Evolutionary conservation across 805 yeast genomes (phyloP).

Genomic region (Sporopachydermia lactativora): DNA sequence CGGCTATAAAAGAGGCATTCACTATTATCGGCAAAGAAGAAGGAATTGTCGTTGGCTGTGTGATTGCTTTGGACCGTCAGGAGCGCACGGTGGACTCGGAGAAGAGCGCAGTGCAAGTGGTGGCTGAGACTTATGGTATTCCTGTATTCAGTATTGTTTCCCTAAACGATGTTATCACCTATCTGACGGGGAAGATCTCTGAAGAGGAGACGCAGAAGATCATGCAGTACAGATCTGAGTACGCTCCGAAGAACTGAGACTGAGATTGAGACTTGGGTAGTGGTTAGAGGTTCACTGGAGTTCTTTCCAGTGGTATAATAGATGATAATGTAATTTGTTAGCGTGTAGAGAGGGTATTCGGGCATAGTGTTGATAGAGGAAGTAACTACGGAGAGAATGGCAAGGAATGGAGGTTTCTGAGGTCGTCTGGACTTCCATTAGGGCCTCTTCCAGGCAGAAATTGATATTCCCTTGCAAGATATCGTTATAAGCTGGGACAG

Average conservation of each 20-base stretch:
- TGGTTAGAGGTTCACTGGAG: too few relatives aligned
- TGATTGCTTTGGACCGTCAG: conserved; percentile 91
- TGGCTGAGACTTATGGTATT: conserved; percentile 53
- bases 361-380: too few relatives aligned
- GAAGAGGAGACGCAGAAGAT: conserved; percentile 43
- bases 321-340: too few relatives aligned
- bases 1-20: conserved; percentile 92
- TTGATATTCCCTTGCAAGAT: too few relatives aligned
- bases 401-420: too few relatives aligned
- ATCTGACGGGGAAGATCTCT: conserved; percentile 40
- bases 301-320: too few relatives aligned
- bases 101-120: conserved; percentile 70
- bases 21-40: conserved; percentile 53
- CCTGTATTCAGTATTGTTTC: conserved; percentile 78
- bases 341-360: too few relatives aligned
- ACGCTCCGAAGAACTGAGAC: conserved; percentile 34
- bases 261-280: too few relatives aligned
- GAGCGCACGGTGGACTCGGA: conserved; percentile 61
- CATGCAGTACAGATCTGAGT: conserved; percentile 39
- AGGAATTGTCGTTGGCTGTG: conserved; percentile 70
- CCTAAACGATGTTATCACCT: conserved; percentile 57
- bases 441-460: too few relatives aligned
- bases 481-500: too few relatives aligned
- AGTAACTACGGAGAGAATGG: too few relatives aligned
- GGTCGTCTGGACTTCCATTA: too few relatives aligned